Evolutionary conservation across 108 stramenopile genomes (phyloP), one percentile per base, ranked within the genome.

Genomic region (Cyclostephanos invisitatus): DNA sequence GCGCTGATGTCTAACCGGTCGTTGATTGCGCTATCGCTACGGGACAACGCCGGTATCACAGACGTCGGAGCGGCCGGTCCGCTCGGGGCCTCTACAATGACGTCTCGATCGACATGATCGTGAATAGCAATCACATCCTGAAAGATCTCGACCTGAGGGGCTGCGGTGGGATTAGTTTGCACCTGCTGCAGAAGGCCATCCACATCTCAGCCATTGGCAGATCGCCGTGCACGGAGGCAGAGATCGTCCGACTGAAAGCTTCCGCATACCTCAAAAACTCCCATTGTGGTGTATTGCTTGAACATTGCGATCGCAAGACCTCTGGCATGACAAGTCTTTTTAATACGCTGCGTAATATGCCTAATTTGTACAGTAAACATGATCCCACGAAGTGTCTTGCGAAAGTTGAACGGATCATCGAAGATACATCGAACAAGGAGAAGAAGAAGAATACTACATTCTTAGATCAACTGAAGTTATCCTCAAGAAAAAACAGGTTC

Each of bases 41-140:
- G 56, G 42, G 51, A 61, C 20, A 76, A 76, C 37, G 25, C 7
- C 5, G 44, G 53, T 22, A 64, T 76, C 17, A 69, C 75, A 0
- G 54, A 69, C 55, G 38, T 64, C 47, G 75, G 75, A 5, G 75
- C 68, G 8, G 48, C 51, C 7, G 38, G 15, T 29, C 62, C 69
- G 0, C 44, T 76, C 48, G 54, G 64, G 22, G 4, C 68, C 5
- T 64, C n/a, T 69, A 64, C 46, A 54, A 68, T 17, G 22, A 50
- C 7, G 18, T 35, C 18, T 76, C 75, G 8, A 46, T 76, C 21
- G 55, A 64, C 35, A 53, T 50, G 29, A 50, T 76, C 22, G 38
- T 69, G 28, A 12, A 9, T 37, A 63, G 75, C 40, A 76, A 76
- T 24, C 75, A 76, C 64, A 38, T 44, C 0, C 60, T 76, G 29